Conservation (phyloP, 768 basidiomycete genomes). For the Daedaleopsis sinensis region DNA sequence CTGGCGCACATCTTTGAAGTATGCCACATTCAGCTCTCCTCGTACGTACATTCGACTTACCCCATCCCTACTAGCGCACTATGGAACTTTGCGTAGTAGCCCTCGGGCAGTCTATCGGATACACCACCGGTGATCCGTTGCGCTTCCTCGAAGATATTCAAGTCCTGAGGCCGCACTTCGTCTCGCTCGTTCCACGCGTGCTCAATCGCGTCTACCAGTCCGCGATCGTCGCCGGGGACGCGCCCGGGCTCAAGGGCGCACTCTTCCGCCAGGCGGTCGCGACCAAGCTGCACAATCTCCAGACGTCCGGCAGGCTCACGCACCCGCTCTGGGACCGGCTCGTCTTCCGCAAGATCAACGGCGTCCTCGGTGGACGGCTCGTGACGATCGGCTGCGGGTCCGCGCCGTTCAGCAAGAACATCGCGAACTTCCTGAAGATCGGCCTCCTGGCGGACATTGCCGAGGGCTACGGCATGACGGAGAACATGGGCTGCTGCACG, state of each 20-base stretch:
- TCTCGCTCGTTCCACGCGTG: slow-evolving; percentile 88
- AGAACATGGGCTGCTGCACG: slow-evolving; percentile 69
- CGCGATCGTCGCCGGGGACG: slow-evolving; percentile 67
- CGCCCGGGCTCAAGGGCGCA: slow-evolving; percentile 80
- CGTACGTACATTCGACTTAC: not conserved
- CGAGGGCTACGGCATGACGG: slow-evolving; percentile 94
- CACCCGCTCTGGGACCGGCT: slow-evolving; percentile 90
- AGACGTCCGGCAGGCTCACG: slow-evolving; percentile 64
- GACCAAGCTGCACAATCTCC: slow-evolving; percentile 72
- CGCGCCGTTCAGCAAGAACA: slow-evolving; percentile 85
- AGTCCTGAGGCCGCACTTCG: slow-evolving; percentile 78
- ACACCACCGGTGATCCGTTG: slow-evolving; percentile 84
- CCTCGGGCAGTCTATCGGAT: slow-evolving; percentile 76
- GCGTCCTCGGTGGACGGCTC: slow-evolving; percentile 84
- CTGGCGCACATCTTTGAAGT: slow-evolving; percentile 20
- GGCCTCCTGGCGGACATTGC: slow-evolving; percentile 72
- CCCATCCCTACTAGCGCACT: slow-evolving; percentile 48
- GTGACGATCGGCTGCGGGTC: slow-evolving; percentile 74
- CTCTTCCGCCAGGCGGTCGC: slow-evolving; percentile 80
- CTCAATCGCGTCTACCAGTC: slow-evolving; percentile 86
- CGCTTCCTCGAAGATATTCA: slow-evolving; percentile 90
- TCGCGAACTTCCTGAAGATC: slow-evolving; percentile 89
- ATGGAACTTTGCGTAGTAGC: slow-evolving; percentile 58
- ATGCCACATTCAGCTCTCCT: not conserved
- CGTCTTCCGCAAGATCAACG: slow-evolving; percentile 89